A percentile compares a stretch with the other conserved stretches of the same genome.
Evolutionary conservation across 2,329 filamentous ascomycete genomes (phyloP).

Genomic region (Hypoxylon sp.): DNA sequence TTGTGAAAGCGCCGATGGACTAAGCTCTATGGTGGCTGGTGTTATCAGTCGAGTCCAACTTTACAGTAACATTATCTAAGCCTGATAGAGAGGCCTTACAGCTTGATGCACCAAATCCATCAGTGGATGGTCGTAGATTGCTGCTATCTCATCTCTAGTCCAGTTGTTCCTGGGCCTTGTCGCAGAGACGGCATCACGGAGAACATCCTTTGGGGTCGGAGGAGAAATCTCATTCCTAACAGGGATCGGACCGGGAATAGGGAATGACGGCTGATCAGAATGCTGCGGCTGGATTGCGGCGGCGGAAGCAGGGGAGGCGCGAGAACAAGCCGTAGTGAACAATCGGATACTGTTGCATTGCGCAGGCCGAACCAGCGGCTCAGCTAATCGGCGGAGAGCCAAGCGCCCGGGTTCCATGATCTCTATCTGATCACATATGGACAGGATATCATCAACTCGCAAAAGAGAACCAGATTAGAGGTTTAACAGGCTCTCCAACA

Average conservation of each 20-base stretch:
- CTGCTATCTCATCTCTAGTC: slow-evolving; percentile 84
- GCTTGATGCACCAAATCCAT: slow-evolving; percentile 84
- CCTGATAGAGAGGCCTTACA: slow-evolving; percentile 62
- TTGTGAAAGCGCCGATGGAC: slow-evolving; percentile 90
- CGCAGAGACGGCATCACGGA: slow-evolving; percentile 71
- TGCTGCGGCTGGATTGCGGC: slow-evolving; percentile 30
- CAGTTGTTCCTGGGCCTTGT: slow-evolving; percentile 77
- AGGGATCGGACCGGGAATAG: slow-evolving; percentile 25
- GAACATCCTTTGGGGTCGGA: slow-evolving; percentile 49
- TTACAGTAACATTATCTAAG: slow-evolving; percentile 24
- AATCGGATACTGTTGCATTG: slow-evolving; percentile 30
- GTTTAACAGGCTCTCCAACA: slow-evolving; percentile 22
- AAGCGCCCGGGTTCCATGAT: slow-evolving; percentile 37
- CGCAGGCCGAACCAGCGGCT: slow-evolving; percentile 32
- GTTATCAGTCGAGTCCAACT: slow-evolving; percentile 25
- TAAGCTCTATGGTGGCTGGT: slow-evolving; percentile 67
- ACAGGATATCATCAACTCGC: slow-evolving; percentile 24
- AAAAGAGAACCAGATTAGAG: slow-evolving; percentile 25
- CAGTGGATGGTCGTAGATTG: slow-evolving; percentile 85
- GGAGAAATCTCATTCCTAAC: slow-evolving; percentile 18
- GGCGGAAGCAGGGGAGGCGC: slow-evolving; percentile 31
- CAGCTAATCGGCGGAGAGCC: slow-evolving; percentile 37
- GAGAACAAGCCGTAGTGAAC: slow-evolving; percentile 34
- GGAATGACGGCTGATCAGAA: slow-evolving; percentile 30
- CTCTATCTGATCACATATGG: slow-evolving; percentile 20